Evolutionary conservation across 2,329 filamentous ascomycete species (phyloP).

Genomic region (Rutstroemia sydowiana): DNA sequence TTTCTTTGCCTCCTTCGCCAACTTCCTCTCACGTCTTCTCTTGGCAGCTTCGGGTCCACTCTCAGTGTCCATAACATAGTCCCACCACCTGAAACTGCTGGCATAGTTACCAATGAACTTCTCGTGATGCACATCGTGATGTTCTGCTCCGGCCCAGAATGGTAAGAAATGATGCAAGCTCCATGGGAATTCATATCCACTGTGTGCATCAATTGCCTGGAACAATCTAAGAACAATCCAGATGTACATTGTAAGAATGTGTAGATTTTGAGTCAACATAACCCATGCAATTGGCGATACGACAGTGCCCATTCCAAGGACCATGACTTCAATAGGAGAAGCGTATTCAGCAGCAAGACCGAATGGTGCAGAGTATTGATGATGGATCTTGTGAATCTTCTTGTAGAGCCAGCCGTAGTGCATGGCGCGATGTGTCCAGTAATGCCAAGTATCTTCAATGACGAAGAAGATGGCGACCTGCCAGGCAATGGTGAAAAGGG

Average conservation of each 20-base stretch:
- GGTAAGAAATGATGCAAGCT: conserved; percentile 90
- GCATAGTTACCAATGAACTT: conserved; percentile 98
- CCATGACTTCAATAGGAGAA: conserved; percentile 93
- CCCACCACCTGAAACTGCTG: conserved; percentile 99
- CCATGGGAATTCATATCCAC: conserved; percentile 98
- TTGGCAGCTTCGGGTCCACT: conserved; percentile 80
- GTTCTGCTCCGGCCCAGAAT: conserved; percentile 95
- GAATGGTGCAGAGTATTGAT: conserved; percentile 97
- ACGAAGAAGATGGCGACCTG: conserved; percentile 95
- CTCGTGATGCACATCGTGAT: conserved; percentile 97
- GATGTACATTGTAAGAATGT: conserved; percentile 94
- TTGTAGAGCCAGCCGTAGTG: conserved; percentile 96
- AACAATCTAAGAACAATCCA: conserved; percentile 93
- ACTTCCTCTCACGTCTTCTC: conserved; percentile 71
- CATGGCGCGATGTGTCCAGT: conserved; percentile 88
- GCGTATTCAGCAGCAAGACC: conserved; percentile 96
- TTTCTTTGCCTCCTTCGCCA: conserved; percentile 49
- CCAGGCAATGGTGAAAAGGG: conserved; percentile 75
- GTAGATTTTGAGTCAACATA: conserved; percentile 74
- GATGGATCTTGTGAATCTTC: conserved; percentile 96
- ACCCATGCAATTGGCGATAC: conserved; percentile 78
- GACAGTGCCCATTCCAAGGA: conserved; percentile 82
- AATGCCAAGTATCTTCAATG: conserved; percentile 95
- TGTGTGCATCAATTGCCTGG: conserved; percentile 97
- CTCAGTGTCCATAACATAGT: conserved; percentile 89